phyloP scores from a whole-genome alignment of 805 yeast genomes.

The Starmerella floris region DNA sequence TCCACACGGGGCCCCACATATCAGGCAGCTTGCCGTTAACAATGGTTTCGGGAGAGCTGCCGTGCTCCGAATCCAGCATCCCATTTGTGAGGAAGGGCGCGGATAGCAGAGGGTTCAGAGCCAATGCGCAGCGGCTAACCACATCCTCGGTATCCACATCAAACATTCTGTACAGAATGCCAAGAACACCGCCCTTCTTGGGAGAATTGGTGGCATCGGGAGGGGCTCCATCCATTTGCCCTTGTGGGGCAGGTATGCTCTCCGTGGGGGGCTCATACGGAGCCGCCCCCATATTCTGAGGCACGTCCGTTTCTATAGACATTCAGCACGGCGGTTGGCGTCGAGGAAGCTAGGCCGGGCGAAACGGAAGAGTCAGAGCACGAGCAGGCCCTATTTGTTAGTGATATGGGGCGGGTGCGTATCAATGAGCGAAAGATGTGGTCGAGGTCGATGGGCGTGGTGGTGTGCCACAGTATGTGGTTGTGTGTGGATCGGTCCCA shows the following conservation, averaged over 20 bases:
- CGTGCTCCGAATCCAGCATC: constrained; percentile 17
- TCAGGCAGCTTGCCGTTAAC: constrained; percentile 43
- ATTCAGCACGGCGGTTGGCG: too few species aligned
- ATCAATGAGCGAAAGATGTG: too few species aligned
- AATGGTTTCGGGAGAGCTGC: constrained; percentile 16
- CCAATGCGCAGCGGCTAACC: constrained; percentile 37
- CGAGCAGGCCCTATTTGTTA: too few species aligned
- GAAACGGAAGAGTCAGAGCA: too few species aligned
- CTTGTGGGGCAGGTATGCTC: too few species aligned
- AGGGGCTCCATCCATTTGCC: constrained; percentile 2
- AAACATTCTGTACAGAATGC: constrained; percentile 28
- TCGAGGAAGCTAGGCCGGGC: too few species aligned
- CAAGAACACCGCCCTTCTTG: constrained; percentile 4
- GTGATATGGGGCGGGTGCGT: too few species aligned
- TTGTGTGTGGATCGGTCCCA: too few species aligned
- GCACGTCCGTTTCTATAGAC: constrained; percentile 14
- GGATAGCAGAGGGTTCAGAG: constrained; percentile 41
- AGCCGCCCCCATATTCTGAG: constrained; percentile 3
- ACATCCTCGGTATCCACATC: constrained; percentile 58
- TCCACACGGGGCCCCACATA: constrained; percentile 83
- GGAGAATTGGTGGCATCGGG: not conserved
- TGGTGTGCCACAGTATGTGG: too few species aligned
- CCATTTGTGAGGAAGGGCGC: constrained; percentile 21
- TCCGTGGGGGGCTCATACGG: constrained; percentile 9
- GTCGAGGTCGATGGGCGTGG: too few species aligned